Evolutionary conservation across 2,329 filamentous ascomycete genomes (phyloP).

Genomic region (Pyrenophora graminea): DNA sequence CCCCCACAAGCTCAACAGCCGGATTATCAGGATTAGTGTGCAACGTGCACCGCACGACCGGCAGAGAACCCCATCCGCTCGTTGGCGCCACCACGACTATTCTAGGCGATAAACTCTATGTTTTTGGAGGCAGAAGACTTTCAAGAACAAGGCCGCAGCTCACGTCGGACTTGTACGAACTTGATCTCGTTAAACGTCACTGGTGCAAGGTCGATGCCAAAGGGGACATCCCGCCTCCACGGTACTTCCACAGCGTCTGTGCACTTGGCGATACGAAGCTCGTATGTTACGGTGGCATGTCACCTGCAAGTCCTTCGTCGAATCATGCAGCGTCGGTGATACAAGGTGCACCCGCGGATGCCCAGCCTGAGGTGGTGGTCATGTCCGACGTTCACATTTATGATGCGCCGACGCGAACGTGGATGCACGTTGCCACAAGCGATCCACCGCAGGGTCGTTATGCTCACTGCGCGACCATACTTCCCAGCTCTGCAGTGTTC

Average conservation of each 20-base stretch:
- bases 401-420: constrained; percentile 78
- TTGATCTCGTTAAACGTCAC: constrained; percentile 87
- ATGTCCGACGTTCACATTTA: constrained; percentile 99
- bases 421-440: constrained; percentile 80
- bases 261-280: constrained; percentile 91
- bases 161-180: constrained; percentile 88
- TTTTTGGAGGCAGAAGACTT: constrained; percentile 88
- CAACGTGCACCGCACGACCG: constrained; percentile 80
- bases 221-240: constrained; percentile 84
- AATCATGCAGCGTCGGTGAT: constrained; percentile 43
- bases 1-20: constrained; percentile 54
- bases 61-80: constrained; percentile 84
- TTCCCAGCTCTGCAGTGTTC: constrained; percentile 86
- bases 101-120: constrained; percentile 91
- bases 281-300: constrained; percentile 99
- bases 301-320: constrained; percentile 64
- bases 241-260: constrained; percentile 98
- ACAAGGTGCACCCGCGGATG: constrained; percentile 56
- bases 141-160: constrained; percentile 82
- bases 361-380: constrained; percentile 85
- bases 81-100: constrained; percentile 96
- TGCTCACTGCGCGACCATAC: constrained; percentile 90
- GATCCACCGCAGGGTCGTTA: constrained; percentile 92
- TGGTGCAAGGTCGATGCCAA: constrained; percentile 87
- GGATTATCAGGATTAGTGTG: constrained; percentile 70